Conservation (phyloP, 2,329 filamentous ascomycete species). For the Pseudocercospora eumusae region DNA sequence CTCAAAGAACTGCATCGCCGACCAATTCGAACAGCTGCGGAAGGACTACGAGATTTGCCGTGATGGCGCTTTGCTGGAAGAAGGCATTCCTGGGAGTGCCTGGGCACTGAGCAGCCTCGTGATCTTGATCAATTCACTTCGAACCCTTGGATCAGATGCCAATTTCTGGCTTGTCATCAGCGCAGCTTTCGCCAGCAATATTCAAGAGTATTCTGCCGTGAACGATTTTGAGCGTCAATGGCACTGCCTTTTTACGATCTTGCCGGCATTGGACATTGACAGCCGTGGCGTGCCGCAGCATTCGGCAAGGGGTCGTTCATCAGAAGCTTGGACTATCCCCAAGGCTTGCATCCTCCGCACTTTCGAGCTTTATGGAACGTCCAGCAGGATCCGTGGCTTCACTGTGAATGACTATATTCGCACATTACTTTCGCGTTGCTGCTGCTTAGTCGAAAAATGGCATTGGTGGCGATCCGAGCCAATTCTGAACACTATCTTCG, state of each 20-base stretch:
- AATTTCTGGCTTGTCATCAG: constrained; percentile 51
- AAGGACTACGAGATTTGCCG: constrained; percentile 51
- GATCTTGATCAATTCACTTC: constrained; percentile 48
- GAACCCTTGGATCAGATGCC: constrained; percentile 33
- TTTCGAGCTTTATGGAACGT: constrained; percentile 51
- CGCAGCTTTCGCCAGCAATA: constrained; percentile 34
- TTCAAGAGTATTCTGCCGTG: constrained; percentile 30
- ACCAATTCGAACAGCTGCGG: constrained; percentile 40
- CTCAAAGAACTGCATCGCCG: constrained; percentile 37
- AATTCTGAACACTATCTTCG: constrained; percentile 57
- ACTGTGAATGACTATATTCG: constrained; percentile 60
- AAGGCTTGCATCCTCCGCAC: constrained; percentile 50
- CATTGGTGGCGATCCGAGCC: constrained; percentile 59
- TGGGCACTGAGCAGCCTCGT: constrained; percentile 51
- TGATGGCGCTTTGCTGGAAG: constrained; percentile 45
- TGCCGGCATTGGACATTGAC: constrained; percentile 59
- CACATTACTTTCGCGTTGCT: constrained; percentile 54
- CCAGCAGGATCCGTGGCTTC: constrained; percentile 43
- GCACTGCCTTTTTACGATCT: constrained; percentile 53
- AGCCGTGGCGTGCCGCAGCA: constrained; percentile 40
- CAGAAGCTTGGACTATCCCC: constrained; percentile 55
- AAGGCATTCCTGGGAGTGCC: constrained; percentile 51
- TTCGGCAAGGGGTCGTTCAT: constrained; percentile 40
- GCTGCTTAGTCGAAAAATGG: constrained; percentile 57
- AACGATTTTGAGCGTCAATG: constrained; percentile 43